Evolutionary conservation across 73 alveolate genomes (phyloP).

Genomic region (Paraurostyla sp.): DNA sequence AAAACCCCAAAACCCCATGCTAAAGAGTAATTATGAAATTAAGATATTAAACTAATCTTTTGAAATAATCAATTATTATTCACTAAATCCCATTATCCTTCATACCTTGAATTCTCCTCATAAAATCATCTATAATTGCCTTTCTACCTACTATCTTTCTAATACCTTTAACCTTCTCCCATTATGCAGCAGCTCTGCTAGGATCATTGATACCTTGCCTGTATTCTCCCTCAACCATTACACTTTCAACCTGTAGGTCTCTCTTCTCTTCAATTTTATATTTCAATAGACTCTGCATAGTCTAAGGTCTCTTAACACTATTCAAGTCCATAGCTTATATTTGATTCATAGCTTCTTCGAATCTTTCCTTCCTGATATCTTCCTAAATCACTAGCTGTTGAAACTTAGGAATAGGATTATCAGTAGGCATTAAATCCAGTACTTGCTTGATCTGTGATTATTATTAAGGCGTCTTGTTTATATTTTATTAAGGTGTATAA

Average conservation of each 20-base stretch:
- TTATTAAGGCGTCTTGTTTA: background rate
- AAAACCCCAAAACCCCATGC: no score
- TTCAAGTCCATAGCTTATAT: slow-evolving; percentile 46
- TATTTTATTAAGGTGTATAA: background rate
- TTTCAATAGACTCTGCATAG: slow-evolving; percentile 17
- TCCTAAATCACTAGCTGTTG: slow-evolving; percentile 15
- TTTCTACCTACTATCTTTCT: slow-evolving; percentile 40
- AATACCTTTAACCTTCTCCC: slow-evolving; percentile 50
- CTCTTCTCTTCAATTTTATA: background rate
- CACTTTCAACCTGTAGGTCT: background rate
- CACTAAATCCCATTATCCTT: no score
- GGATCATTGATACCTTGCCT: slow-evolving; percentile 52
- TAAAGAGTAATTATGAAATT: no score
- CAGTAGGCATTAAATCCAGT: slow-evolving; percentile 1
- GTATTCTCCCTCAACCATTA: slow-evolving; percentile 45
- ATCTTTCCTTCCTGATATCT: slow-evolving; percentile 21
- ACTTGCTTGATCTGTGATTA: background rate
- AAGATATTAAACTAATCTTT: no score
- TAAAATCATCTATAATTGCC: slow-evolving; percentile 48
- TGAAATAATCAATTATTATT: no score
- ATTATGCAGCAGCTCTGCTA: slow-evolving; percentile 47
- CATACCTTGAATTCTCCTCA: slow-evolving; percentile 35
- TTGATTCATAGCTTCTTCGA: background rate
- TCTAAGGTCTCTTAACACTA: slow-evolving; percentile 22
- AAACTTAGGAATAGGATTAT: slow-evolving; percentile 29